phyloP scores from a whole-genome alignment of 2,329 filamentous ascomycete genomes.

The Cercospora citrullina region DNA sequence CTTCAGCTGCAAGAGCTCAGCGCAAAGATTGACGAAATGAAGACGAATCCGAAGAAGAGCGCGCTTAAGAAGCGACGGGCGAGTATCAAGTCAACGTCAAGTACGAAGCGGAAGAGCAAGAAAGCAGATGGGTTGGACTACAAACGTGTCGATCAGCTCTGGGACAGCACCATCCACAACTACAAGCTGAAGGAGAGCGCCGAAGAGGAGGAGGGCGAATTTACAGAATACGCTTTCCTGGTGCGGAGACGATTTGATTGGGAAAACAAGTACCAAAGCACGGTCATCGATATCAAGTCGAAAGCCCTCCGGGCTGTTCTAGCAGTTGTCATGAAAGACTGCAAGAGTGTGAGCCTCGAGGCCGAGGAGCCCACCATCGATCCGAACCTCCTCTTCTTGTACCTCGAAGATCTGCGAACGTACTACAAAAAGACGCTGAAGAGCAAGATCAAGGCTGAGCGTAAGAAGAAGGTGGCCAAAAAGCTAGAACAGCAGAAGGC shows the following conservation, averaged over 20 bases:
- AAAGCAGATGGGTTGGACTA: conserved; percentile 56
- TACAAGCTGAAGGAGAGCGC: conserved; percentile 69
- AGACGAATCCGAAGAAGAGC: conserved; percentile 23
- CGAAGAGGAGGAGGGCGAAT: conserved; percentile 65
- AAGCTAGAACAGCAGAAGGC: conserved; percentile 59
- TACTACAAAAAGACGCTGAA: conserved; percentile 65
- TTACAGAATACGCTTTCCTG: conserved; percentile 79
- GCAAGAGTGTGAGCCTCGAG: conserved; percentile 76
- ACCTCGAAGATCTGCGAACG: conserved; percentile 73
- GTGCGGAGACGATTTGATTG: conserved; percentile 80
- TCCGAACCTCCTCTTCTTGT: conserved; percentile 55
- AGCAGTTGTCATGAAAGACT: conserved; percentile 69
- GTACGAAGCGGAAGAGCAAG: conserved; percentile 27
- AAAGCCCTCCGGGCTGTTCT: conserved; percentile 72
- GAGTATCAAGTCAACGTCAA: conserved; percentile 25
- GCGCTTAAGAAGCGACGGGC: conserved; percentile 24
- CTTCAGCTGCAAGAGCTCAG: conserved; percentile 26
- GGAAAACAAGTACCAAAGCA: conserved; percentile 76
- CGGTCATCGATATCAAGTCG: conserved; percentile 81
- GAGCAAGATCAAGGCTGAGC: conserved; percentile 56
- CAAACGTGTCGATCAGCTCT: conserved; percentile 66
- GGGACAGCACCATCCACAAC: conserved; percentile 59
- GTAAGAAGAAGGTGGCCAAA: conserved; percentile 62
- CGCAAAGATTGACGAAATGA: conserved; percentile 24
- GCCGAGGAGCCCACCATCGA: conserved; percentile 70